phyloP scores from a whole-genome alignment of 139 green algal genomes.

The Chloropicon primus region DNA sequence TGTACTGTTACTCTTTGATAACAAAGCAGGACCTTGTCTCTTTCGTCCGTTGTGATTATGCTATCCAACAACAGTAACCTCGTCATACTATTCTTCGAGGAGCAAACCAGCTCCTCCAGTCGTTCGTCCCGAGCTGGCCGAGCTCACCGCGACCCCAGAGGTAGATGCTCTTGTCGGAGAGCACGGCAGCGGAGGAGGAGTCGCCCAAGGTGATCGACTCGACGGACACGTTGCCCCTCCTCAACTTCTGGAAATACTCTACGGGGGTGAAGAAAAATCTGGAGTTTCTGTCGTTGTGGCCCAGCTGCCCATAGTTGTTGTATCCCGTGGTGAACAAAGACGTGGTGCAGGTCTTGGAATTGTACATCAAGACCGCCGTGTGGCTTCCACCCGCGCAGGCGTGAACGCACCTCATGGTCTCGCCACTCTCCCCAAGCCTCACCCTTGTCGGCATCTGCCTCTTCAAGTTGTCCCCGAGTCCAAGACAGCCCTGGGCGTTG shows the following conservation, averaged over 20 bases:
- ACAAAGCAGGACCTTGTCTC: too few species aligned
- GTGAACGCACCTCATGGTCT: slow-evolving; percentile 12
- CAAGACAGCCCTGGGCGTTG: slow-evolving; percentile 40
- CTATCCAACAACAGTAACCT: too few species aligned
- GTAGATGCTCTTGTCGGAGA: slow-evolving; percentile 35
- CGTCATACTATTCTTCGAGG: background rate
- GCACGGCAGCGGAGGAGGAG: slow-evolving; percentile 45
- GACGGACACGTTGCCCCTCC: background rate
- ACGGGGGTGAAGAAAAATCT: slow-evolving; percentile 32
- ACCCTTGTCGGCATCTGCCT: slow-evolving; percentile 24
- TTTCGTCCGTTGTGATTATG: too few species aligned
- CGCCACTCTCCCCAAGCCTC: slow-evolving; percentile 18
- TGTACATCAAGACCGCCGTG: slow-evolving; percentile 37
- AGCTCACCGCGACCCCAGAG: slow-evolving; percentile 62
- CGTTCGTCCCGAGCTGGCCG: slow-evolving; percentile 56
- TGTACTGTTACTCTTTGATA: too few species aligned
- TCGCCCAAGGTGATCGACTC: slow-evolving; percentile 26
- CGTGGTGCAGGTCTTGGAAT: slow-evolving; percentile 29
- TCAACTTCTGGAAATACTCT: slow-evolving; percentile 10
- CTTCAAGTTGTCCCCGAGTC: slow-evolving; percentile 24
- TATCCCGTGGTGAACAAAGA: slow-evolving; percentile 25
- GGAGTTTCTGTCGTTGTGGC: slow-evolving; percentile 30
- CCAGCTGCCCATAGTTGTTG: slow-evolving; percentile 66
- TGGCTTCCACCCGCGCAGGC: slow-evolving; percentile 36
- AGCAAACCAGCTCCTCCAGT: slow-evolving; percentile 27